These are phyloP conservation scores for Sambucus nigra DNA, from an alignment of 129 eudicot species.

Conservation along the genomic window DNA sequence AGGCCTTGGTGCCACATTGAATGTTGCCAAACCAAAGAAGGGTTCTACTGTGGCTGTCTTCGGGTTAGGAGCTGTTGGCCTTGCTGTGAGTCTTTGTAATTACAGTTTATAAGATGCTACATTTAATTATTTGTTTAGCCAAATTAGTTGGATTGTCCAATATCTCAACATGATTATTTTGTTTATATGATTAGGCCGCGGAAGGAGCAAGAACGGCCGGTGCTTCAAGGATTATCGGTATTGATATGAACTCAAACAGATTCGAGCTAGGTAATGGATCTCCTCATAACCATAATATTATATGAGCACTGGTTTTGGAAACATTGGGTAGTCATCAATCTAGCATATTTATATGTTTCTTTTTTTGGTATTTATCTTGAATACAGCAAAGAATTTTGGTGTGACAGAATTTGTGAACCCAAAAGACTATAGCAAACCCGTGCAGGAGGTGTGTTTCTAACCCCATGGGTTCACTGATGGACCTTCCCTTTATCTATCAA, in stretches of 20 bases:
- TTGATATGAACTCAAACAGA: slow-evolving; percentile 1
- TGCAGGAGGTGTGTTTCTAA: slow-evolving; percentile 9
- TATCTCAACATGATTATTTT: background rate
- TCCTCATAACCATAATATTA: background rate
- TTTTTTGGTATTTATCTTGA: too few species aligned
- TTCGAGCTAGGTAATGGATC: background rate
- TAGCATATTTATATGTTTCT: background rate
- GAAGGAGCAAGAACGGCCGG: slow-evolving; percentile 20
- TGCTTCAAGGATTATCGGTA: slow-evolving; percentile 9
- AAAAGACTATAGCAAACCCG: slow-evolving; percentile 11
- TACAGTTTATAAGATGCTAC: too few species aligned
- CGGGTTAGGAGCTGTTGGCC: slow-evolving; percentile 1
- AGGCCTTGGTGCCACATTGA: slow-evolving; percentile 14
- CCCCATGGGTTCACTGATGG: too few species aligned
- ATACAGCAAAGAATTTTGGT: slow-evolving; percentile 18
- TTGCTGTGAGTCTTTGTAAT: background rate
- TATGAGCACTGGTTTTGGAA: background rate
- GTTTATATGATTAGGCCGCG: slow-evolving; percentile 7
- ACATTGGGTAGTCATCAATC: background rate
- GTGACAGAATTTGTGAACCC: slow-evolving; percentile 6
- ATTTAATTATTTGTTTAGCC: too few species aligned
- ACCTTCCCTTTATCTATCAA: too few species aligned
- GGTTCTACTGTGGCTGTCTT: slow-evolving; percentile 7
- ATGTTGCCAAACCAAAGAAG: slow-evolving; percentile 16
- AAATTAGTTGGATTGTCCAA: background rate